Evolutionary conservation across 768 basidiomycete species (phyloP).

Genomic region (Albatrellus ellisii): DNA sequence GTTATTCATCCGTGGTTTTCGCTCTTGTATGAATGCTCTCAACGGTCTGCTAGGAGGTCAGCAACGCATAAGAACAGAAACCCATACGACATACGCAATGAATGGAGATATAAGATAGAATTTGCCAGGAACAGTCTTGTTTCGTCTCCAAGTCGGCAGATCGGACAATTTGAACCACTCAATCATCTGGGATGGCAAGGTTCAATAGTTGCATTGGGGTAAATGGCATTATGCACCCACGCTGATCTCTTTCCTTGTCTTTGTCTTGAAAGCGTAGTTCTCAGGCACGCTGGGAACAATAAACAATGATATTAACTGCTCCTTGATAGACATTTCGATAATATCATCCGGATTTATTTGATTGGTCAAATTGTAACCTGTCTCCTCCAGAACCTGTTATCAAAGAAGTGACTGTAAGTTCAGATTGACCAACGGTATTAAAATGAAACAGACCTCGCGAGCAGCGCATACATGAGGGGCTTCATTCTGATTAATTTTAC

Average conservation of each 20-base stretch:
- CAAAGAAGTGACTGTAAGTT: conserved; percentile 8
- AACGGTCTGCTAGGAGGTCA: conserved; percentile 30
- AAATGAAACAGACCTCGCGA: conserved; percentile 56
- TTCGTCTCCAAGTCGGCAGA: conserved; percentile 86
- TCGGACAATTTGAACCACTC: conserved; percentile 89
- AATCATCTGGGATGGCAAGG: conserved; percentile 56
- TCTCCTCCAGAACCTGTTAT: conserved; percentile 97
- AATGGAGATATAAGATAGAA: conserved; percentile 96
- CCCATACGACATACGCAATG: conserved; percentile 48
- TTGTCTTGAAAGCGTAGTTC: conserved; percentile 80
- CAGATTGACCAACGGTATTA: neutral
- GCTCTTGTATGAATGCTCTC: conserved; percentile 55
- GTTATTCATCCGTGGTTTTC: conserved; percentile 27
- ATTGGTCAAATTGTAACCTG: conserved; percentile 78
- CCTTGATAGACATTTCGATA: conserved; percentile 78
- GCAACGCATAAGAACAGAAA: neutral
- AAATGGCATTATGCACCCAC: conserved; percentile 38
- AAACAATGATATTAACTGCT: conserved; percentile 84
- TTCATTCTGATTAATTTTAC: conserved; percentile 98
- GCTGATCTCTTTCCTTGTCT: conserved; percentile 96
- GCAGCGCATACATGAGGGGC: conserved; percentile 73
- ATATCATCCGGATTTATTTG: conserved; percentile 53
- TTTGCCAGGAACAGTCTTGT: conserved; percentile 54
- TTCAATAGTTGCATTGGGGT: conserved; percentile 6
- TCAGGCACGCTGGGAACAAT: conserved; percentile 84